Evolutionary conservation across 2,329 filamentous ascomycete genomes (phyloP), one percentile per base, ranked within the genome.

Genomic region (Talaromyces sp.): DNA sequence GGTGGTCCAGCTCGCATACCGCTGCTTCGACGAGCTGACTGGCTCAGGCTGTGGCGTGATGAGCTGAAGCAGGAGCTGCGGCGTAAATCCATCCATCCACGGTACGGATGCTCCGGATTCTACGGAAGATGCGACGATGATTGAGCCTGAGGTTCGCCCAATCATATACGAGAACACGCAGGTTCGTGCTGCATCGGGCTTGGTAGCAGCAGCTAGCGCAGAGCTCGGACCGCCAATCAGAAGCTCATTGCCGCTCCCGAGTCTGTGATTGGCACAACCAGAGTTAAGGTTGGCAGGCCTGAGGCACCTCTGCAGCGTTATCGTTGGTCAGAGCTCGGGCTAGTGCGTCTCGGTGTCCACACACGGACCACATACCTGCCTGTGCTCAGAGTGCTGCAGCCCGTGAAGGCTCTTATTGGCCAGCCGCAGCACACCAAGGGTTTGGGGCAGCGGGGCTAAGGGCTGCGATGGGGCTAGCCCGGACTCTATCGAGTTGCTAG

Each of bases 111-210:
- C 9, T 35, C 3, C 35, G 54, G 52, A 54, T 43, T 41, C 22
- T 40, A 36, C 52, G 48, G 48, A 52, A 39, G 43, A 46, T 46
- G 25, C 43, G 40, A 43, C 51, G 37, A 53, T 33, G 37, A 53
- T 33, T 43, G 36, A 53, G 15, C 28, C 37, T 39, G 36, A 41
- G 50, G 37, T 21, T 43, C 40, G 3, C 41, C 52, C 39, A 25
- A 37, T 22, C 40, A 43, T n/a, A n/a, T n/a, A n/a, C n/a, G n/a
- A 33, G 33, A 48, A 19, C 45, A 28, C n/a, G 25, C 22, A 7
- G 21, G 25, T 9, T 28, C 19, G 31, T 28, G 45, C 45, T 28
- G 45, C 25, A 50, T 36, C 6, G 3, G 46, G 46, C 31, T 22
- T 50, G 36, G 46, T 22, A 36, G 33, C 46, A n/a, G 31, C 5